phyloP scores from a whole-genome alignment of 2,329 filamentous ascomycete species.

The Bipolaris gigantea region DNA sequence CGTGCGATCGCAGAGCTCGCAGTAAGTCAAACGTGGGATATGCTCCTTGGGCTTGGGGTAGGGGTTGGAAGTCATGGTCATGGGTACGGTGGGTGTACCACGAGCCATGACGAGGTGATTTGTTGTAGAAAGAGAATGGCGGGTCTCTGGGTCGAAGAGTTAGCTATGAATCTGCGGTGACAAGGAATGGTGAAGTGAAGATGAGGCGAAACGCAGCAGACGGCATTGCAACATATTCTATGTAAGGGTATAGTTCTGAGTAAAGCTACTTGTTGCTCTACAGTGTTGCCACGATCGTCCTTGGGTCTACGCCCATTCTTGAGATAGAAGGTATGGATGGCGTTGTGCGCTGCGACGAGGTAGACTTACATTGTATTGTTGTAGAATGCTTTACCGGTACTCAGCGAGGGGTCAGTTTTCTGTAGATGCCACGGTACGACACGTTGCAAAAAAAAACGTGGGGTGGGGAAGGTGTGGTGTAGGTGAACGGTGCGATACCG shows the following conservation, averaged over 20 bases:
- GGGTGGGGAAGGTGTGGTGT: slow-evolving; percentile 4
- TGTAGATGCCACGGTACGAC: not conserved
- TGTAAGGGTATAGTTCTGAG: not conserved
- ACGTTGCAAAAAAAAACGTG: slow-evolving; percentile 2
- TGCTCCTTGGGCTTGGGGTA: slow-evolving; percentile 30
- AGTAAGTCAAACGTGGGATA: slow-evolving; percentile 23
- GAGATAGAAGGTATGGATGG: not conserved
- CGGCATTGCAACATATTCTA: not conserved
- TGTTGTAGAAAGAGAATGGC: not conserved
- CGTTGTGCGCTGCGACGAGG: not conserved
- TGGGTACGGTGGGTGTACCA: slow-evolving; percentile 1
- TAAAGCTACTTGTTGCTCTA: not conserved
- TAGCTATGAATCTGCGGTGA: not conserved
- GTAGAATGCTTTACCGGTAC: not conserved
- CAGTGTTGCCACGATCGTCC: not conserved
- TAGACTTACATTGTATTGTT: slow-evolving; percentile 4
- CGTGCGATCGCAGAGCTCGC: slow-evolving; percentile 37
- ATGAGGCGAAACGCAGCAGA: slow-evolving; percentile 5
- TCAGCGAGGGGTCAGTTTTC: not conserved
- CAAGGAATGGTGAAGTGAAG: slow-evolving; percentile 6
- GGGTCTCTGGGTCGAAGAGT: not conserved
- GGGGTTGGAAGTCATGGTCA: slow-evolving; percentile 23
- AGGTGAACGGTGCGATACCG: slow-evolving; percentile 3
- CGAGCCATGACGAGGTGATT: slow-evolving; percentile 13
- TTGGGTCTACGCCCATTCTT: not conserved